These are phyloP conservation scores for Ceratobasidium papillatum DNA, from an alignment of 1,284 basidiomycete species.

Conservation along the genomic window DNA sequence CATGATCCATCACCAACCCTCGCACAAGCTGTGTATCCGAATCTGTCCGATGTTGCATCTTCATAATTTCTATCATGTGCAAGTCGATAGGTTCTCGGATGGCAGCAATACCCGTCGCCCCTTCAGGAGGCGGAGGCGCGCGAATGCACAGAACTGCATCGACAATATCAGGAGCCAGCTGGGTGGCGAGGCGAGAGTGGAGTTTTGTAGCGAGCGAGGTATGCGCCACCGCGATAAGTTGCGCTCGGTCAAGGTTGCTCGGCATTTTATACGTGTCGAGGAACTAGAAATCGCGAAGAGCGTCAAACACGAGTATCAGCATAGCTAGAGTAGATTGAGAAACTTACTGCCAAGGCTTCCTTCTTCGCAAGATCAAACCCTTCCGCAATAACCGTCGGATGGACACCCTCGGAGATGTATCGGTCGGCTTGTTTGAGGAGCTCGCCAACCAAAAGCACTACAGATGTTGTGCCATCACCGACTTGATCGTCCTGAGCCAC, in stretches of 20 bases:
- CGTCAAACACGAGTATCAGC: neutral
- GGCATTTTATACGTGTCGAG: conserved; percentile 88
- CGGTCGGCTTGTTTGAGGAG: conserved; percentile 97
- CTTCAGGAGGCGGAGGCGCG: conserved; percentile 65
- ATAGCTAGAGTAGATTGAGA: neutral
- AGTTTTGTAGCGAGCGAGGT: conserved; percentile 97
- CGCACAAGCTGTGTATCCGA: conserved; percentile 97
- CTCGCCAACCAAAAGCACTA: conserved; percentile 97
- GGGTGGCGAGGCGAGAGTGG: conserved; percentile 81
- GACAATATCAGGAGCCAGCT: conserved; percentile 91
- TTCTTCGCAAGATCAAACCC: conserved; percentile 98
- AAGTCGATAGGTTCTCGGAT: conserved; percentile 93
- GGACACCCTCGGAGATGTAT: conserved; percentile 97
- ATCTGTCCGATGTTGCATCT: conserved; percentile 99
- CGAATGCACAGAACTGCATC: conserved; percentile 95
- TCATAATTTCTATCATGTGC: conserved; percentile 99
- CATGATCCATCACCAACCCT: conserved; percentile 95
- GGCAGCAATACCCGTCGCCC: conserved; percentile 69
- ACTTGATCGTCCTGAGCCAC: conserved; percentile 99
- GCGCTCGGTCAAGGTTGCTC: conserved; percentile 83
- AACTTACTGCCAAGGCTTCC: conserved; percentile 82
- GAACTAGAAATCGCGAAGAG: conserved; percentile 65
- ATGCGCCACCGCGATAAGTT: conserved; percentile 90
- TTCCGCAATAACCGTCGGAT: conserved; percentile 94
- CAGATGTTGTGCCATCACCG: conserved; percentile 97